Evolutionary conservation across 768 basidiomycete species (phyloP), one percentile per base, ranked within the genome.

Genomic region (Tricholoma saponaceum): DNA sequence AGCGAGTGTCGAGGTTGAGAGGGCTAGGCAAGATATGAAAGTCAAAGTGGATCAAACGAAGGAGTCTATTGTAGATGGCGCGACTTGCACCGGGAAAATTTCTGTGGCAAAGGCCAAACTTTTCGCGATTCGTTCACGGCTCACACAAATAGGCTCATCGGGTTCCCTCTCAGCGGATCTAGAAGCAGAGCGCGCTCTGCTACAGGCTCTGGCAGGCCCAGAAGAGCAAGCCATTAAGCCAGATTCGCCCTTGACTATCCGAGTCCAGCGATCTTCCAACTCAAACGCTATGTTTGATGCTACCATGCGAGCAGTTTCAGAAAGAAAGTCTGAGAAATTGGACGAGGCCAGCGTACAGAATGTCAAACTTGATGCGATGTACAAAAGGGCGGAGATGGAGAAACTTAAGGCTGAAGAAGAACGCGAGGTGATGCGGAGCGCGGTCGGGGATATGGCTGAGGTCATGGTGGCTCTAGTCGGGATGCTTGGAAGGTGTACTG

Each of bases 251-350:
- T 70, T 91, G 43, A 82, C 79, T 58, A 69, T 74, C 53, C 80
- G 85, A 55, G 67, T 90, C 26, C 82, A 84, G 65, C 83, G 86
- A 5, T 87, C 90, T 3, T 79, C 79, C 57, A 94, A 92, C 67
- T 85, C 90, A 4, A 79, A 75, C 59, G 84, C 87, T 30, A 89
- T 94, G 80, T 92, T 94, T 66, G 90, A 92, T 49, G 92, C 90
- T 14, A 90, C 89, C 35, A 81, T 94, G 67, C 83, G 89, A n/a
- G 90, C 90, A 14, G 85, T 87, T 51, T 84, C 87, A 32, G 89
- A 95, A 66, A 78, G 92, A 54, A 85, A 81, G 59, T 89, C 87
- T 4, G 90, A 92, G 60, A 85, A 85, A 62, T 72, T 92, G 33
- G 92, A 93, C 66, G 88, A 92, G 25, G 64, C 81, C 37, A 82